Conservation (phyloP, 495 filamentous ascomycete genomes). For the Bombardia bombarda region DNA sequence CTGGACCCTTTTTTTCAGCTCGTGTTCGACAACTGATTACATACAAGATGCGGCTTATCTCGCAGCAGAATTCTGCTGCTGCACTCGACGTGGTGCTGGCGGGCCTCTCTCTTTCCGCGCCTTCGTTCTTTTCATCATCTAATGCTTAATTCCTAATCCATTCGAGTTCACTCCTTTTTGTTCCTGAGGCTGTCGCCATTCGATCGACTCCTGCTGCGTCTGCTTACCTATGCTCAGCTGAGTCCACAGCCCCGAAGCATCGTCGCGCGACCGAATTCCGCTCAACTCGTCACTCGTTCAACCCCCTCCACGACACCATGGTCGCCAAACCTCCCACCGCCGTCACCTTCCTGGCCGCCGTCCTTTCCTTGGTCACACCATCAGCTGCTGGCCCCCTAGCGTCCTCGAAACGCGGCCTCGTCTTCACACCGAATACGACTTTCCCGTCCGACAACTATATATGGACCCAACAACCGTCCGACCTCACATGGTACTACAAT, state of each 20-base stretch:
- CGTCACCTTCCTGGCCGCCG: conserved; percentile 5
- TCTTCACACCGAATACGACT: conserved; percentile 47
- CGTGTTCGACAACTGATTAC: background rate
- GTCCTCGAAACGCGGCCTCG: conserved; percentile 63
- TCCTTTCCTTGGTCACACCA: conserved; percentile 3
- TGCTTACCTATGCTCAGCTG: too few relatives aligned
- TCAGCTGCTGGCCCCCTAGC: conserved; percentile 16
- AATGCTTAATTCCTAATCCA: too few relatives aligned
- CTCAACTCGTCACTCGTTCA: background rate
- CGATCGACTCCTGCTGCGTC: too few relatives aligned
- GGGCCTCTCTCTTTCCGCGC: too few relatives aligned
- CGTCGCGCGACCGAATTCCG: too few relatives aligned
- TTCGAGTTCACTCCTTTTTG: too few relatives aligned
- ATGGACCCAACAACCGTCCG: conserved; percentile 44
- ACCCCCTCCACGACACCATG: conserved; percentile 3
- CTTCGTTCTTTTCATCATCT: too few relatives aligned
- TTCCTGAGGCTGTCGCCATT: too few relatives aligned
- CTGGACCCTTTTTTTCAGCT: background rate
- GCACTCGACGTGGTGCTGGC: too few relatives aligned
- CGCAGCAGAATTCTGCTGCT: too few relatives aligned
- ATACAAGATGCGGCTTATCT: too few relatives aligned
- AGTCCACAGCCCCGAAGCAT: too few relatives aligned
- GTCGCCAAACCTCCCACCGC: background rate
- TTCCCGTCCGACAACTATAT: conserved; percentile 50
- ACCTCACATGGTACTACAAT: conserved; percentile 80